Conservation (phyloP, 2,329 filamentous ascomycete genomes). For the Magnaporthales sp. region DNA sequence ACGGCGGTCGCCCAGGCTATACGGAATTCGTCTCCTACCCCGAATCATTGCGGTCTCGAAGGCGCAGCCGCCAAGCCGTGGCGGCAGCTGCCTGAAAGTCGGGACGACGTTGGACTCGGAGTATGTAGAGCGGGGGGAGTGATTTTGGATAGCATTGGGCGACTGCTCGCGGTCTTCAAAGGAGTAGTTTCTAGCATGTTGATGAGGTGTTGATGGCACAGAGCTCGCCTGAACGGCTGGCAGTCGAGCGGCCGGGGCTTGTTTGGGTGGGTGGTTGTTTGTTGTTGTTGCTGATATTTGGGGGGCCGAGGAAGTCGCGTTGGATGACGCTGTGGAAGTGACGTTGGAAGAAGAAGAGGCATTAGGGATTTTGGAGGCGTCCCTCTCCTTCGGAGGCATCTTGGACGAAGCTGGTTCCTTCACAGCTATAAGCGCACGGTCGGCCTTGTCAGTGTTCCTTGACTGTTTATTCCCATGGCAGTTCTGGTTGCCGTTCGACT, state of each 20-base stretch:
- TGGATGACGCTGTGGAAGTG: constrained; percentile 8
- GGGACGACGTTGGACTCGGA: constrained; percentile 78
- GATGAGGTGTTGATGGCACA: constrained; percentile 86
- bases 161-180: constrained; percentile 73
- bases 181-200: constrained; percentile 75
- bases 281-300: constrained; percentile 1
- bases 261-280: constrained; percentile 5
- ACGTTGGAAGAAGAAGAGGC: constrained; percentile 3
- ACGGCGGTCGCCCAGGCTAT: constrained; percentile 75
- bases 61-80: constrained; percentile 58
- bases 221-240: constrained; percentile 63
- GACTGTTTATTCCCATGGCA: constrained; percentile 58
- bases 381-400: constrained; percentile 38
- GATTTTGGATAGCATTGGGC: constrained; percentile 65
- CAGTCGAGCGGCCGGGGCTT: constrained; percentile 16
- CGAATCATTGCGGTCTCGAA: constrained; percentile 82
- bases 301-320: neutral
- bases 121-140: constrained; percentile 83
- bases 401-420: constrained; percentile 40
- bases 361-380: constrained; percentile 12
- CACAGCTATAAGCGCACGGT: constrained; percentile 51
- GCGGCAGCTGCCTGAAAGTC: constrained; percentile 56
- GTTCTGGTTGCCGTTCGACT: constrained; percentile 21
- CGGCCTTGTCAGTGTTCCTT: constrained; percentile 48
- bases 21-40: constrained; percentile 80